phyloP scores from a whole-genome alignment of 768 basidiomycete species.

The Suillus subaureus region DNA sequence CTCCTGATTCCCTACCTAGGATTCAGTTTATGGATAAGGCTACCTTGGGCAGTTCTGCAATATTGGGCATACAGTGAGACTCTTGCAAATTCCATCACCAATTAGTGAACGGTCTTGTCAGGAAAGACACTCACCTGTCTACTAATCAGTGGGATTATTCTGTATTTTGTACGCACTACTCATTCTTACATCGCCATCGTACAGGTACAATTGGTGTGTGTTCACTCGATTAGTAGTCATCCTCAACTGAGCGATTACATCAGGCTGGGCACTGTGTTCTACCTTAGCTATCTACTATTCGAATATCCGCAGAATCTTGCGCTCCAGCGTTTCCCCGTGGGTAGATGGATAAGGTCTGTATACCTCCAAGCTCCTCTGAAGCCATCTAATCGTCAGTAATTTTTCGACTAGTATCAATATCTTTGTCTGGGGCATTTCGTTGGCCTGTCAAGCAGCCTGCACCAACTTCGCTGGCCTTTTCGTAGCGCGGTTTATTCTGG shows the following conservation, averaged over 20 bases:
- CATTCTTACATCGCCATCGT: not conserved
- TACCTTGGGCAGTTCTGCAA: slow-evolving; percentile 65
- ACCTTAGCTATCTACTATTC: slow-evolving; percentile 68
- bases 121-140: slow-evolving; percentile 60
- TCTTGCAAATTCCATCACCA: not conserved
- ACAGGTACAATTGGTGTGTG: slow-evolving; percentile 65
- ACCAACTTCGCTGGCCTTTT: slow-evolving; percentile 68
- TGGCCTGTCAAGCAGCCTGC: slow-evolving; percentile 69
- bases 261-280: slow-evolving; percentile 79
- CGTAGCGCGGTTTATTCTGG: slow-evolving; percentile 63
- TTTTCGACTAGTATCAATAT: slow-evolving; percentile 55
- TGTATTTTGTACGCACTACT: not conserved
- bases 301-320: slow-evolving; percentile 77
- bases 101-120: slow-evolving; percentile 25
- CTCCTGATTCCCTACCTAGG: slow-evolving; percentile 40
- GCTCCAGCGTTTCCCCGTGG: slow-evolving; percentile 73
- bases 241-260: not conserved
- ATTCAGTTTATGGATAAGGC: slow-evolving; percentile 84
- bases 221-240: too few species aligned
- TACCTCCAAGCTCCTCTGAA: not conserved
- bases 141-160: slow-evolving; percentile 58
- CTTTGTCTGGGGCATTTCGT: slow-evolving; percentile 61
- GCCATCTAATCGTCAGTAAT: not conserved
- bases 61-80: slow-evolving; percentile 67
- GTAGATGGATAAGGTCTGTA: slow-evolving; percentile 76